Conservation (phyloP, 441 rosid species). For the Hura crepitans region DNA sequence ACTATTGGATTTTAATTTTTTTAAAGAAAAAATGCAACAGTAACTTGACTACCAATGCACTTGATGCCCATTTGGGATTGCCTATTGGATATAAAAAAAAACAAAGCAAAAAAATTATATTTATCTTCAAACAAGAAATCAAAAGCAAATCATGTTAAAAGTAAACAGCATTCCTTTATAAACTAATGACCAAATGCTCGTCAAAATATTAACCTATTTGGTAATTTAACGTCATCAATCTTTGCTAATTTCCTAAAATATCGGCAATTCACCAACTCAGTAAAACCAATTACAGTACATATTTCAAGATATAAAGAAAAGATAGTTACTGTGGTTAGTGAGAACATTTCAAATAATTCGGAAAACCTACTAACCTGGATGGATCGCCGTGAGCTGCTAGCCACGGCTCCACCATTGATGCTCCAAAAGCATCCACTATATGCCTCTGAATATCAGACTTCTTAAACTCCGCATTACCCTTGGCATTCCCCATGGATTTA, state of each 20-base stretch:
- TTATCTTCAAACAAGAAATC: background rate
- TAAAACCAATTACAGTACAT: background rate
- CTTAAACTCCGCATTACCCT: constrained; percentile 53
- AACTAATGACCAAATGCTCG: too few species aligned
- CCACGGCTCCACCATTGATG: constrained; percentile 98
- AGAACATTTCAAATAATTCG: background rate
- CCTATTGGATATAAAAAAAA: background rate
- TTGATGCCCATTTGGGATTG: background rate
- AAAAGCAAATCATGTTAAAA: background rate
- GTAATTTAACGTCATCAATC: background rate
- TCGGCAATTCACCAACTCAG: constrained; percentile 1
- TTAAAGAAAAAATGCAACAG: background rate
- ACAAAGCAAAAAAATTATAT: too few species aligned
- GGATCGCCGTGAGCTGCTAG: constrained; percentile 91
- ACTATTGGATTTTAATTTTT: background rate
- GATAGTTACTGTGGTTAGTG: background rate
- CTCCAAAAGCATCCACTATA: constrained; percentile 75
- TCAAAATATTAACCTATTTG: background rate
- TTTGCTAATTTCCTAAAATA: background rate
- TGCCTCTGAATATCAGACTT: constrained; percentile 57
- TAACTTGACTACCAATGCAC: background rate
- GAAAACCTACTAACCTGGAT: constrained; percentile 50
- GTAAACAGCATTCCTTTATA: background rate
- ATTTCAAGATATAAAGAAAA: constrained; percentile 2
- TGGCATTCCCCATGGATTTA: constrained; percentile 57